These are phyloP conservation scores for Rhododendron kiyosumense DNA, from an alignment of 148 eudicot genomes.

Conservation along the genomic window DNA sequence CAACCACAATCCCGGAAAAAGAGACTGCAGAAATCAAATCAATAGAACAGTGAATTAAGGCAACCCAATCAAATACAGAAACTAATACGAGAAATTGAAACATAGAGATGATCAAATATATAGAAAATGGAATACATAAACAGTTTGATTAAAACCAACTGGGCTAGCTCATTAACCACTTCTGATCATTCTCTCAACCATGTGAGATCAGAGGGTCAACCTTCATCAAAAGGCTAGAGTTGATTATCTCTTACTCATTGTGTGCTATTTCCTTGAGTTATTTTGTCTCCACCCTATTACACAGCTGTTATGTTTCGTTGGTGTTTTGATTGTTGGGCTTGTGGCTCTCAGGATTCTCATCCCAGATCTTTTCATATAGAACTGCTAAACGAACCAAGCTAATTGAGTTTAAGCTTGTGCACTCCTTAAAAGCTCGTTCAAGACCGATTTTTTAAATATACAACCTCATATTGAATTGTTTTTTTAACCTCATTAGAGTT, in stretches of 20 bases:
- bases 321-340: background rate
- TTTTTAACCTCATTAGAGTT: background rate
- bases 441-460: background rate
- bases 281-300: background rate
- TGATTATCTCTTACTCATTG: background rate
- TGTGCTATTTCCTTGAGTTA: background rate
- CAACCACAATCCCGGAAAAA: slow-evolving; percentile 49
- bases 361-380: background rate
- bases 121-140: background rate
- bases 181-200: background rate
- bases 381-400: background rate
- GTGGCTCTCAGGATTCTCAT: background rate
- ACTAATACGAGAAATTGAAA: background rate
- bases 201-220: background rate
- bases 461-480: background rate
- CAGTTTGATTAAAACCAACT: background rate
- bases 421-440: background rate
- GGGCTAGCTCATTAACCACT: background rate
- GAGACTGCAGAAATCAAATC: slow-evolving; percentile 26
- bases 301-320: background rate
- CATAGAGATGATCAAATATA: background rate
- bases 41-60: slow-evolving; percentile 20
- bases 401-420: background rate
- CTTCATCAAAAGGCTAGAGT: background rate
- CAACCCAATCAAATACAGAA: background rate